phyloP scores from a whole-genome alignment of 2,329 filamentous ascomycete species.

The Aspergillus puulaauensis region DNA sequence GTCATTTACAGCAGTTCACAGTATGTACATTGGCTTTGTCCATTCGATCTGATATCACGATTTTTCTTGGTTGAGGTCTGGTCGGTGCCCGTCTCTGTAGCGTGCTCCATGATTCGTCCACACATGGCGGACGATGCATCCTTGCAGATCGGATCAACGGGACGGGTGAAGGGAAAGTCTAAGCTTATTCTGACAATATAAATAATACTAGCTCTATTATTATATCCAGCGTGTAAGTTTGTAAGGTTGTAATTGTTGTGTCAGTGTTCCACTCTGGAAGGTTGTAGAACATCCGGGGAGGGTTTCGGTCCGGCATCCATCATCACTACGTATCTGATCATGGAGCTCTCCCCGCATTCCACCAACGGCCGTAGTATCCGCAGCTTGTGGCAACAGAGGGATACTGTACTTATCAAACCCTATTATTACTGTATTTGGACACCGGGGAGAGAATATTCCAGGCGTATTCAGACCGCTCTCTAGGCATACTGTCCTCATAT shows the following conservation, averaged over 20 bases:
- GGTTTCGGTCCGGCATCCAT: no score
- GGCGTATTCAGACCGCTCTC: background rate
- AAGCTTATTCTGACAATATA: slow-evolving; percentile 6
- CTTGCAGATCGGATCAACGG: slow-evolving; percentile 19
- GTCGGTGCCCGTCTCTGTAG: background rate
- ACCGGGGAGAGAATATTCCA: background rate
- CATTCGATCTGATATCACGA: background rate
- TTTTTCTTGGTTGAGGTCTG: no score
- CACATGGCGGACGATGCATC: background rate
- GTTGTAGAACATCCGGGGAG: background rate
- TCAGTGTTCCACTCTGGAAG: background rate
- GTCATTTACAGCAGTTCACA: background rate
- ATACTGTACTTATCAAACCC: background rate
- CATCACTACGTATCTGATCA: background rate
- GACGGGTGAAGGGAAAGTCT: slow-evolving; percentile 22
- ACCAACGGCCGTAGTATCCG: background rate
- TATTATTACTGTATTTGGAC: background rate
- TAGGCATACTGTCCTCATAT: background rate
- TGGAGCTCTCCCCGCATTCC: background rate
- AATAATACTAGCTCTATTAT: background rate
- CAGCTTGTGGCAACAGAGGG: background rate
- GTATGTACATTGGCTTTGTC: background rate
- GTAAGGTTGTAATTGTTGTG: background rate
- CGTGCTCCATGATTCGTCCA: slow-evolving; percentile 2
- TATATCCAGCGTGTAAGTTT: background rate